A percentile compares a stretch with the other conserved stretches of the same genome.
Evolutionary conservation across 371 early-diverging fungal species (phyloP).

Genomic region (Mucor racemosus): DNA sequence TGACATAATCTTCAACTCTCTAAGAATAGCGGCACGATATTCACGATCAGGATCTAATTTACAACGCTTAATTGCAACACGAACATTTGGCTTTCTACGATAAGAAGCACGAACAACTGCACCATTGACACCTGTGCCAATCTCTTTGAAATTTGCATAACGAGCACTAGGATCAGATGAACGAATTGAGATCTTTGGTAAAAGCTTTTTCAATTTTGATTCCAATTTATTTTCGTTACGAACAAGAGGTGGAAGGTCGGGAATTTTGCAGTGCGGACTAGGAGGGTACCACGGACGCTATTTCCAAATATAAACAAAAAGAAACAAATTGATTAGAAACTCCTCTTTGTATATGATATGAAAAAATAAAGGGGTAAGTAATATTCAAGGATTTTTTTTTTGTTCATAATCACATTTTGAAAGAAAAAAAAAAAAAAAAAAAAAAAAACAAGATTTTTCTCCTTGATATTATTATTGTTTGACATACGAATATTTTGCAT

Average conservation of each 20-base stretch:
- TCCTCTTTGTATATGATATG: neutral
- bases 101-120: constrained; percentile 45
- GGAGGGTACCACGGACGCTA: constrained; percentile 47
- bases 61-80: constrained; percentile 55
- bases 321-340: constrained; percentile 2
- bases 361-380: neutral
- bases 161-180: constrained; percentile 42
- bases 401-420: neutral
- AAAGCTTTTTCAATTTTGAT: constrained; percentile 31
- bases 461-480: neutral
- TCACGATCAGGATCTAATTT: constrained; percentile 48
- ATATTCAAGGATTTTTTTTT: neutral
- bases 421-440: too few relatives aligned
- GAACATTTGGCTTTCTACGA: constrained; percentile 36
- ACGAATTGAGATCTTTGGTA: constrained; percentile 41
- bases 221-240: constrained; percentile 36
- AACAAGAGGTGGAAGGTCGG: constrained; percentile 32
- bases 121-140: constrained; percentile 57
- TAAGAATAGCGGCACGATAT: constrained; percentile 49
- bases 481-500: neutral
- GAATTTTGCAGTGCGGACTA: constrained; percentile 35
- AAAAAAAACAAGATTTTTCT: neutral
- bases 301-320: constrained; percentile 18
- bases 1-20: constrained; percentile 54
- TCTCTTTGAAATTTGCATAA: constrained; percentile 44